phyloP scores from a whole-genome alignment of 805 yeast species.

The Kuraishia ogatae region DNA sequence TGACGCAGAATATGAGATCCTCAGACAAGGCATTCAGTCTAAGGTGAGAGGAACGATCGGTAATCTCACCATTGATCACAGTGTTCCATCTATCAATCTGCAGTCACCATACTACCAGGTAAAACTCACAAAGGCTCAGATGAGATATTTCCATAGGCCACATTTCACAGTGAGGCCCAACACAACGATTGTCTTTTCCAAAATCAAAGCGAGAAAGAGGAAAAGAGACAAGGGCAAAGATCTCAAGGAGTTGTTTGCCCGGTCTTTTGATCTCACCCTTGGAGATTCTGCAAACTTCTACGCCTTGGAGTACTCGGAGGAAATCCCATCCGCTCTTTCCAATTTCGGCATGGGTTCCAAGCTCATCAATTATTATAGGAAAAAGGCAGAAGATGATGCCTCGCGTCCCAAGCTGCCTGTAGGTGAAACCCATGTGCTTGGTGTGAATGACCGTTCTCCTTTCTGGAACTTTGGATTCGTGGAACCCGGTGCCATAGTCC shows the following conservation, averaged over 20 bases:
- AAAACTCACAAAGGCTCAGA: constrained; percentile 51
- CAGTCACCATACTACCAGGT: constrained; percentile 92
- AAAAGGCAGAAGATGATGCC: constrained; percentile 69
- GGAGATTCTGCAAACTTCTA: constrained; percentile 78
- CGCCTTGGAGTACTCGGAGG: constrained; percentile 85
- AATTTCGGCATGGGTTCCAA: constrained; percentile 96
- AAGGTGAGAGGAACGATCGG: constrained; percentile 91
- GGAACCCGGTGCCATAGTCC: constrained; percentile 88
- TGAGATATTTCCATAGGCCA: constrained; percentile 76
- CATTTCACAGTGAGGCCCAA: constrained; percentile 71
- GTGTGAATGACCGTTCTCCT: constrained; percentile 94
- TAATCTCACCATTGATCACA: constrained; percentile 82
- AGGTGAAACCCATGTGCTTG: constrained; percentile 93
- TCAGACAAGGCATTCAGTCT: constrained; percentile 81
- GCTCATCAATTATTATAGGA: constrained; percentile 86
- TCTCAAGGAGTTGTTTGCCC: constrained; percentile 61
- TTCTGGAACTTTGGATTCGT: constrained; percentile 98
- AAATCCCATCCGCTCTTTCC: constrained; percentile 71
- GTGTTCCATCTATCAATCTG: constrained; percentile 76
- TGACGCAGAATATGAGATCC: constrained; percentile 74
- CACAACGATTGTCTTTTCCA: constrained; percentile 65
- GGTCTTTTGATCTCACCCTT: constrained; percentile 66
- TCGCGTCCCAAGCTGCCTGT: constrained; percentile 79
- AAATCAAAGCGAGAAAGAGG: constrained; percentile 68
- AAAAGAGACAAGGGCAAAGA: constrained; percentile 87